Evolutionary conservation across 768 basidiomycete genomes (phyloP).

Genomic region (Dioszegia hungarica): DNA sequence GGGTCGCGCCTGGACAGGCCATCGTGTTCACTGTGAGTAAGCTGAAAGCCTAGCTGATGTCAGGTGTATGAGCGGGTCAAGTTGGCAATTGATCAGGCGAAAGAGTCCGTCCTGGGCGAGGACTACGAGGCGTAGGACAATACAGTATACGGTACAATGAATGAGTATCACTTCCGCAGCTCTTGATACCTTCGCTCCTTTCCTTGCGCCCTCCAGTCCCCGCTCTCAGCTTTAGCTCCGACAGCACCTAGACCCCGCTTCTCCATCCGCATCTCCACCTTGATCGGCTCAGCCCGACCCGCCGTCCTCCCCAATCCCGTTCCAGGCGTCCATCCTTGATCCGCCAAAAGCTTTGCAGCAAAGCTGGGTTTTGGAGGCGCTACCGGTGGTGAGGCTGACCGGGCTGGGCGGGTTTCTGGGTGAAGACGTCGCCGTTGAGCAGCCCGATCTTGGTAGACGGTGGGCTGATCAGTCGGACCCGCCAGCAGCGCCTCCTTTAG

Average conservation of each 20-base stretch:
- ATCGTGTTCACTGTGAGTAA: conserved; percentile 78
- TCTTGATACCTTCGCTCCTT: conserved; percentile 30
- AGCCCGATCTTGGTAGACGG: conserved; percentile 40
- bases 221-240: conserved; percentile 16
- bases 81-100: conserved; percentile 63
- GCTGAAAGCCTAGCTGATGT: not conserved
- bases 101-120: conserved; percentile 17
- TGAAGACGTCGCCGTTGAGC: conserved; percentile 33
- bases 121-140: conserved; percentile 30
- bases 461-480: no score
- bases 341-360: conserved; percentile 16
- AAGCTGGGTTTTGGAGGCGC: conserved; percentile 6
- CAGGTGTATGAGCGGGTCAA: conserved; percentile 81
- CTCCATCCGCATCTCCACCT: conserved; percentile 23
- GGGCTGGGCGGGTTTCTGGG: conserved; percentile 9
- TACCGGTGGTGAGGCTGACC: not conserved
- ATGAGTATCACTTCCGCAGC: not conserved
- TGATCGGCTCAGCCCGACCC: conserved; percentile 25
- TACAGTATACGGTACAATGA: no score
- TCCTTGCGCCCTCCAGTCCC: conserved; percentile 31
- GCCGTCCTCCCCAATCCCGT: conserved; percentile 26
- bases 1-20: conserved; percentile 89
- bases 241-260: conserved; percentile 30
- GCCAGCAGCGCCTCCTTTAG: conserved; percentile 23
- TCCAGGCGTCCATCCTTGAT: conserved; percentile 38